These are phyloP conservation scores for Aspergillus sp. DNA, from an alignment of 2,329 filamentous ascomycete genomes.

Conservation along the genomic window DNA sequence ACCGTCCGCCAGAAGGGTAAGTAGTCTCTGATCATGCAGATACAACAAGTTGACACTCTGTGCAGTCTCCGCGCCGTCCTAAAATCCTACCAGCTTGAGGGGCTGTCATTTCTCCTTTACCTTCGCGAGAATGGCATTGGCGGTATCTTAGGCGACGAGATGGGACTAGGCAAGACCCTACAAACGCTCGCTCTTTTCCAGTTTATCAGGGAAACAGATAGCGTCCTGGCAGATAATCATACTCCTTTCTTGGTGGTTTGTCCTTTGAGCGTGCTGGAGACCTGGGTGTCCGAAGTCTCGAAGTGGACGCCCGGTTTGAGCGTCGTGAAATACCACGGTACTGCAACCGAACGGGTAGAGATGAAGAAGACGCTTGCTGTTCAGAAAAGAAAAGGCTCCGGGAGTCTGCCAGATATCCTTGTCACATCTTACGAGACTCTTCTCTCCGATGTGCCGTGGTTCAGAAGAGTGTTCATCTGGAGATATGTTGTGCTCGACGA, in stretches of 20 bases:
- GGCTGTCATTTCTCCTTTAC: constrained; percentile 50
- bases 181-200: constrained; percentile 44
- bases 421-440: constrained; percentile 54
- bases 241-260: constrained; percentile 44
- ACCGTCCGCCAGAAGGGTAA: not conserved
- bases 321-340: constrained; percentile 49
- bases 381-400: constrained; percentile 1
- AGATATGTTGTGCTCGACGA: constrained; percentile 55
- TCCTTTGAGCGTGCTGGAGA: constrained; percentile 51
- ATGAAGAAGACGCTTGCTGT: constrained; percentile 15
- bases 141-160: constrained; percentile 29
- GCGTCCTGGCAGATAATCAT: not conserved
- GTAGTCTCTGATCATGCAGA: too few relatives aligned
- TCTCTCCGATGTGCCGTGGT: constrained; percentile 47
- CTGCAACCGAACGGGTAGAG: constrained; percentile 38
- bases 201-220: constrained; percentile 43
- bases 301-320: constrained; percentile 50
- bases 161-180: constrained; percentile 33
- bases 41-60: not conserved
- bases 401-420: constrained; percentile 27
- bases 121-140: constrained; percentile 24
- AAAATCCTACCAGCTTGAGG: constrained; percentile 53
- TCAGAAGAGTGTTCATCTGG: constrained; percentile 53
- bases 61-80: constrained; percentile 38
- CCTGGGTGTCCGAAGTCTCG: constrained; percentile 48